phyloP scores from a whole-genome alignment of 805 yeast species.

The Kregervanrija delftensis region DNA sequence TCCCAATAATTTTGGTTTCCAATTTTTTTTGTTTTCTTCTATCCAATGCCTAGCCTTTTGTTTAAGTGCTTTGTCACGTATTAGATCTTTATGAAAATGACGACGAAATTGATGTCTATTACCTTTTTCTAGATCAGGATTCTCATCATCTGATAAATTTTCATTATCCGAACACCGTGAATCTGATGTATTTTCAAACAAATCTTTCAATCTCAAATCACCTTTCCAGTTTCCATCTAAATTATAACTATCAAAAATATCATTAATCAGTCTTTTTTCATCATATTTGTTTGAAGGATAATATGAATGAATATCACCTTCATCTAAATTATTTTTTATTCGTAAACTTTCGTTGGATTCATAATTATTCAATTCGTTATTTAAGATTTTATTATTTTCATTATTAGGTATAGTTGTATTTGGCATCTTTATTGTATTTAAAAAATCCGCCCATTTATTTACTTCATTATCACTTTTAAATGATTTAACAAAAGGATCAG shows the following conservation, averaged over 20 bases:
- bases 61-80: conserved; percentile 29
- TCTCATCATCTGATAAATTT: conserved; percentile 6
- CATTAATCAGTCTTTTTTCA: conserved; percentile 6
- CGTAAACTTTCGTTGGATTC: background rate
- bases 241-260: conserved; percentile 15
- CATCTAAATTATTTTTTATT: background rate
- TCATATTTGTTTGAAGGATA: conserved; percentile 17
- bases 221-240: conserved; percentile 65
- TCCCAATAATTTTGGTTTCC: conserved; percentile 55
- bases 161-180: background rate
- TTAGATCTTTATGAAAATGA: conserved; percentile 1
- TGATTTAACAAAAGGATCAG: conserved; percentile 15
- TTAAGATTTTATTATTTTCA: background rate
- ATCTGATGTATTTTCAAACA: conserved; percentile 30
- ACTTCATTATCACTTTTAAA: conserved; percentile 9
- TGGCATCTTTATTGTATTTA: conserved; percentile 10
- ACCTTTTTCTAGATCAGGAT: conserved; percentile 14
- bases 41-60: conserved; percentile 65
- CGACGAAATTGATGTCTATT: background rate
- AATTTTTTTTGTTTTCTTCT: conserved; percentile 50
- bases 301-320: background rate
- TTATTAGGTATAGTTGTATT: conserved; percentile 1
- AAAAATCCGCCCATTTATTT: conserved; percentile 14
- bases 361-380: too few relatives aligned
- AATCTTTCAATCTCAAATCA: conserved; percentile 49